Evolutionary conservation across 202 grass and related monocot genomes (phyloP).

Genomic region (Sporobolus alterniflorus): DNA sequence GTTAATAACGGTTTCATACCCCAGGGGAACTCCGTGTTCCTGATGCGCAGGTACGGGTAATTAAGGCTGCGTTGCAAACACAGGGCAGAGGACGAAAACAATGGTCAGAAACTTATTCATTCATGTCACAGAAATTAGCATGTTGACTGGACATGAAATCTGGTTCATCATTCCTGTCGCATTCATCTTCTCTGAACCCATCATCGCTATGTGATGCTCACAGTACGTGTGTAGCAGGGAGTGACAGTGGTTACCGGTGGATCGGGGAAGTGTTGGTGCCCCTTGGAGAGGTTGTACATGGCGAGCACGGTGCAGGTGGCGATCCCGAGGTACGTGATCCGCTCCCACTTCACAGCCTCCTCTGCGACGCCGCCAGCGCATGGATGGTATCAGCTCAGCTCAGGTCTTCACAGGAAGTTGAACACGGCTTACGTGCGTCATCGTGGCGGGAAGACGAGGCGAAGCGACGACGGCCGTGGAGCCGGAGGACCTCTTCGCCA

Average conservation of each 20-base stretch:
- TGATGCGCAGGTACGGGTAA: conserved; percentile 66
- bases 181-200: too few relatives aligned
- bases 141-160: too few relatives aligned
- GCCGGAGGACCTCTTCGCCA: not conserved
- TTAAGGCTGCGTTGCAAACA: conserved; percentile 40
- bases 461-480: conserved; percentile 33
- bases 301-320: conserved; percentile 50
- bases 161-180: too few relatives aligned
- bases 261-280: conserved; percentile 45
- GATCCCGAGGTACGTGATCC: conserved; percentile 55
- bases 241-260: conserved; percentile 39
- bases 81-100: not conserved
- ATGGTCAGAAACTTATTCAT: not conserved
- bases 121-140: not conserved
- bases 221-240: not conserved
- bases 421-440: conserved; percentile 33
- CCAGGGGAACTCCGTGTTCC: conserved; percentile 71
- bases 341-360: conserved; percentile 71
- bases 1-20: conserved; percentile 35
- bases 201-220: too few relatives aligned
- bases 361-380: conserved; percentile 16
- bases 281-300: conserved; percentile 52
- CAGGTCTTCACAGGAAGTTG: not conserved
- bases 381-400: not conserved
- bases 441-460: conserved; percentile 55